Conservation (phyloP, 129 eudicot species). For the Artemisia argyi region DNA sequence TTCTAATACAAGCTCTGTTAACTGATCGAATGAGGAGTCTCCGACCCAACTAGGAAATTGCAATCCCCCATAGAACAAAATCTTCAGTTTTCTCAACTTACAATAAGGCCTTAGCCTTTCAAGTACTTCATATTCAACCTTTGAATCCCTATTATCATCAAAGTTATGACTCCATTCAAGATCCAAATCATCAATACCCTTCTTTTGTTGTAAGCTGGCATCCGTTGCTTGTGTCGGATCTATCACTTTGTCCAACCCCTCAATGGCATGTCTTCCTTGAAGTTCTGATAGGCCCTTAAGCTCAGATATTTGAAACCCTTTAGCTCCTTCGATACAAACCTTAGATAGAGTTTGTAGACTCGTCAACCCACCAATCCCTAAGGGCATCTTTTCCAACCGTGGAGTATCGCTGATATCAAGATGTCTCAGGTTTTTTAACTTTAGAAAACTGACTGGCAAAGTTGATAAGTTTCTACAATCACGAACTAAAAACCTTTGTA, state of each 20-base stretch:
- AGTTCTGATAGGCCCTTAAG: too few relatives aligned
- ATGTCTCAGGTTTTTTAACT: not conserved
- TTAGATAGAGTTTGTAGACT: not conserved
- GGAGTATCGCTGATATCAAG: not conserved
- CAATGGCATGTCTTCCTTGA: too few relatives aligned
- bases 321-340: not conserved
- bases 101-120: not conserved
- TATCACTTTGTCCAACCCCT: too few relatives aligned
- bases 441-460: not conserved
- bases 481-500: not conserved
- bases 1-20: not conserved
- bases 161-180: not conserved
- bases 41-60: conserved; percentile 3
- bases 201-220: too few relatives aligned
- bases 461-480: not conserved
- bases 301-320: not conserved
- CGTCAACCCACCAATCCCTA: not conserved
- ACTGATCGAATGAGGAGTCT: not conserved
- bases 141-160: not conserved
- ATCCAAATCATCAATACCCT: too few relatives aligned
- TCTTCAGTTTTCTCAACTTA: not conserved
- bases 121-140: not conserved
- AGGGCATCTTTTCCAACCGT: not conserved
- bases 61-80: not conserved
- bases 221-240: too few relatives aligned